Evolutionary conservation across 2,329 filamentous ascomycete genomes (phyloP).

Genomic region (Clathrospora elynae): DNA sequence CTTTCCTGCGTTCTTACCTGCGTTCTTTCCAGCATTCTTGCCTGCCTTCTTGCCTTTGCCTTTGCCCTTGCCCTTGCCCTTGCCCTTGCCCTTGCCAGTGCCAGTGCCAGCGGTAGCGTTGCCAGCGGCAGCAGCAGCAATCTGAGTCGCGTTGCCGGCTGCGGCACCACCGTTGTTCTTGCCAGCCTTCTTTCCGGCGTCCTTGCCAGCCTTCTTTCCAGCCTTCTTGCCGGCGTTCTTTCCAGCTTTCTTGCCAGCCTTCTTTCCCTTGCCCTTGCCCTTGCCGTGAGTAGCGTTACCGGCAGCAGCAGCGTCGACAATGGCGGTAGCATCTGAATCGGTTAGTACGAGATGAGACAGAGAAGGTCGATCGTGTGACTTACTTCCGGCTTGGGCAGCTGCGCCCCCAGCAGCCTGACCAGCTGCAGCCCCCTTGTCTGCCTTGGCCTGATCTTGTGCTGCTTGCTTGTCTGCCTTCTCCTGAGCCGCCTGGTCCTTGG

Average conservation of each 20-base stretch:
- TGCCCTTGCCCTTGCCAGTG: conserved; percentile 7
- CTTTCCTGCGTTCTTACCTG: neutral
- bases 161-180: no score
- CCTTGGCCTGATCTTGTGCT: conserved; percentile 6
- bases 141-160: neutral
- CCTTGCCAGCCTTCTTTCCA: neutral
- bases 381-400: conserved; percentile 20
- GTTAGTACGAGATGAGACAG: neutral
- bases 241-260: neutral
- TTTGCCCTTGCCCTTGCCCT: conserved; percentile 19
- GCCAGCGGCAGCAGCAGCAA: neutral
- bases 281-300: conserved; percentile 3
- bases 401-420: conserved; percentile 2
- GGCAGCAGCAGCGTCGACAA: conserved; percentile 6
- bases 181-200: no score
- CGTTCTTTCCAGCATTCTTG: conserved; percentile 1
- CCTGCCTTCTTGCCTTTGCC: conserved; percentile 10
- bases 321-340: conserved; percentile 15
- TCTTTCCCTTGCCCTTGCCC: conserved; percentile 2
- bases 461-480: conserved; percentile 9
- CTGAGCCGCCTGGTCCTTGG: conserved; percentile 8
- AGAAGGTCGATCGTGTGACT: neutral
- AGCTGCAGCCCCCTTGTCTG: conserved; percentile 6
- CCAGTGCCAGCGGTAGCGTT: conserved; percentile 2
- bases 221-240: neutral